Base-by-base conservation (phyloP, 2,329 filamentous ascomycete species). In the Xylaria sp. region DNA sequence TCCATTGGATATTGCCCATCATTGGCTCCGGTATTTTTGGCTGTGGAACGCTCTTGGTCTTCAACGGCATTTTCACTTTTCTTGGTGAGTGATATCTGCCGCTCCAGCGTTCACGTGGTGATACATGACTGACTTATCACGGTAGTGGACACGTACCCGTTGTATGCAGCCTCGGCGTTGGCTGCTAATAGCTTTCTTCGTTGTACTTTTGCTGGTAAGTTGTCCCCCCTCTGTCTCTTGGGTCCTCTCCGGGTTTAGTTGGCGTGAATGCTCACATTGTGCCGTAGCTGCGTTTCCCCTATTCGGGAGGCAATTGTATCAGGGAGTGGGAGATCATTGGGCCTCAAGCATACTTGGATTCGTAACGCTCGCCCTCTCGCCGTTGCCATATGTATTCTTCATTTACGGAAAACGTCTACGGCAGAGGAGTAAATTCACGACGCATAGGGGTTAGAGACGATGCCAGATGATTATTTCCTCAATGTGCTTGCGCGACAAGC, bases 1-100 rank as follows among this genome's bases (percentile, higher is more conserved):
- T 97, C 57, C 91, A 93, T 80, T 95, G 90, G 90, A 91, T 93
- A 69, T 85, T 90, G 53, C 90, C 91, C 30, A 90, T 93, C 72
- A 90, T 94, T 79, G 92, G 90, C 23, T 91, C 89, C 32, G 84
- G 79, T 48, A 82, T 94, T 52, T 94, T 94, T 80, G 91, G 90
- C 65, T 72, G 82, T 85, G 77, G 92, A 87, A 90, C 88, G 62
- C 86, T 97, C 68, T 86, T 97, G 66, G 89, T 91, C 34, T 97
- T 93, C 80, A 90, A 89, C 65, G 93, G 93, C 60, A 89, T 97
- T 72, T 97, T 97, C 79, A 97, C 93, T 13, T 97, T 97, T 81
- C 83, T 97, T 71, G 75, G 93, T 95, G 79, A 10, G 84, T 83
- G 63, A 62, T 45, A 10, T 9, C 34, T 41, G 48, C 56, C 48